These are phyloP conservation scores for Sclerotinia spermophila DNA, from an alignment of 2,329 filamentous ascomycete species.

Conservation along the genomic window DNA sequence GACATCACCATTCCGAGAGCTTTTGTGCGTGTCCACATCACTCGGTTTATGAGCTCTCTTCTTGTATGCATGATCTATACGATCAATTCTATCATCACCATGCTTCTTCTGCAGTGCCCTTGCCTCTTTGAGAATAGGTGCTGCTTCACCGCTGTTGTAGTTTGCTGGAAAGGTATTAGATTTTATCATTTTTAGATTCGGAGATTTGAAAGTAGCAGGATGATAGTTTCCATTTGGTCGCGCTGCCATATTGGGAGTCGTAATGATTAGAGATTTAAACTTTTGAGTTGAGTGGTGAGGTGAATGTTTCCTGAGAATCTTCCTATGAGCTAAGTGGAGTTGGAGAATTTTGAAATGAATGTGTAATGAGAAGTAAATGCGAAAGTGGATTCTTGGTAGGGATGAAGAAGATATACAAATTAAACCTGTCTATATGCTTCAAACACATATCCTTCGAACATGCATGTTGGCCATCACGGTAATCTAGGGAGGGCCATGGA, in stretches of 20 bases:
- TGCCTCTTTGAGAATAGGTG: neutral
- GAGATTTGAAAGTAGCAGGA: neutral
- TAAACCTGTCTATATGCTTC: neutral
- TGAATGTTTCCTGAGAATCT: neutral
- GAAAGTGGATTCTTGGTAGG: neutral
- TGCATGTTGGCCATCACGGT: neutral
- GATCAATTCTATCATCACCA: neutral
- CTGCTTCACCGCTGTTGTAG: neutral
- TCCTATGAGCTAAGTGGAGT: no score
- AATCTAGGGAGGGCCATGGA: neutral
- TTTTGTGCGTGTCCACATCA: neutral
- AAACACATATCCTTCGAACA: neutral
- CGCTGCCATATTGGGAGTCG: neutral
- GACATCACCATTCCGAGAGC: neutral
- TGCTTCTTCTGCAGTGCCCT: neutral
- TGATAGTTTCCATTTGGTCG: neutral
- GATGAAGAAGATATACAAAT: neutral
- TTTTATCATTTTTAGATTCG: neutral
- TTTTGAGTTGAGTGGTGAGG: neutral
- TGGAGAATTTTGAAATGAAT: neutral
- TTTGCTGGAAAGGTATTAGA: neutral
- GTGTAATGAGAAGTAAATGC: neutral
- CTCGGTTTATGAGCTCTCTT: neutral
- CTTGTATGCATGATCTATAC: neutral
- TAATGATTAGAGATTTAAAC: neutral